Evolutionary conservation across 306 rosid genomes (phyloP), one percentile per base, ranked within the genome.

Genomic region (Herpetospermum pedunculosum): DNA sequence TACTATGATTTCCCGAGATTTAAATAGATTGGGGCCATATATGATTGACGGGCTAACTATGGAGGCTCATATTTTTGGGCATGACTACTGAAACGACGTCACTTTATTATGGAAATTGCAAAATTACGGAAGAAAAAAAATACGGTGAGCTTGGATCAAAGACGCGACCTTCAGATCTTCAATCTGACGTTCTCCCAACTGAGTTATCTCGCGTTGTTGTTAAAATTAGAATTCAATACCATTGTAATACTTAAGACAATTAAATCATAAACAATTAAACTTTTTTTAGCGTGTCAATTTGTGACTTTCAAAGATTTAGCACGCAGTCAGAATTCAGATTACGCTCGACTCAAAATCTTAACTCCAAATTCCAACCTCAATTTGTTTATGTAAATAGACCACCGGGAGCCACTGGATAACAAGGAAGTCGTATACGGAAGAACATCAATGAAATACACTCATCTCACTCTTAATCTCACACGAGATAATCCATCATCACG

Each of bases 351-450:
- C 3, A 37, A 59, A 5, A 9, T 15, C 16, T 60, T 8, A 16
- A 2, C 72, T 67, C n/a, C 9, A 21, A 67, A 67, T 67, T 69
- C 26, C 23, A 69, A 14, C 73, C 73, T 23, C 54, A 41, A 23
- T 69, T 69, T 41, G 55, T 7, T 41, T 44, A 1, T 63, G 70
- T 19, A 38, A 38, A 69, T 8, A 55, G 73, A 41, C 38, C 35
- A 43, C 1, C n/a, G 12, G 15, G 7, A 44, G 34, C 40, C 54
- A 69, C 40, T 15, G 38, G 73, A 69, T 69, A 69, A 69, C 38
- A 38, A 16, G 54, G 40, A 37, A 69, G 49, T 25, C 55, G 55
- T 69, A 25, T 69, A 69, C 55, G 73, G 73, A n/a, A n/a, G n/a
- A 69, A 69, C 38, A 43, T 10, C 23, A 26, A 44, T 3, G 2